Percentiles rank a stretch among this genome's conserved stretches.
Evolutionary conservation across 108 stramenopile species (phyloP).

Genomic region (Cyclotella choctawhatcheeana): DNA sequence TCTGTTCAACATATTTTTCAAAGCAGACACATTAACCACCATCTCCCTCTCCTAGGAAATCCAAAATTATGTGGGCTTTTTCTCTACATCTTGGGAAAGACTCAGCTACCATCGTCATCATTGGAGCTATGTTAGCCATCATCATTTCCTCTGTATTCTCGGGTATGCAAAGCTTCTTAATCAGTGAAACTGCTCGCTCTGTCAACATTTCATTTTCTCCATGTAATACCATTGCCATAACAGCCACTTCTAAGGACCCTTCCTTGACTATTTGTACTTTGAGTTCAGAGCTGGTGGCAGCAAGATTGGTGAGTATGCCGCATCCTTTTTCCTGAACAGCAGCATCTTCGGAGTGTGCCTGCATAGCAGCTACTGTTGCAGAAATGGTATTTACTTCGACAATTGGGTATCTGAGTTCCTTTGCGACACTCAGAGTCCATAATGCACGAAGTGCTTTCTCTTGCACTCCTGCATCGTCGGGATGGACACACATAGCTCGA

Average conservation of each 20-base stretch:
- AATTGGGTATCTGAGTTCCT: constrained; percentile 23
- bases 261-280: constrained; percentile 71
- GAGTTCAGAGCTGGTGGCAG: constrained; percentile 44
- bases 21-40: neutral
- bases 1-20: too few species aligned
- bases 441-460: constrained; percentile 71
- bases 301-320: constrained; percentile 68
- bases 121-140: constrained; percentile 60
- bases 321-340: constrained; percentile 80
- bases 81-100: constrained; percentile 62
- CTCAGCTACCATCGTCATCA: constrained; percentile 53
- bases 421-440: constrained; percentile 55
- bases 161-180: constrained; percentile 55
- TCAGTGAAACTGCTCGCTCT: constrained; percentile 62
- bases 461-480: constrained; percentile 56
- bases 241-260: constrained; percentile 72
- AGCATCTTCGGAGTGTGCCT: constrained; percentile 56
- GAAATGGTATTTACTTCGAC: constrained; percentile 64
- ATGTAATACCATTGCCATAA: constrained; percentile 79
- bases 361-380: constrained; percentile 71
- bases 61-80: constrained; percentile 31
- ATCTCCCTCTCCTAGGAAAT: constrained; percentile 11
- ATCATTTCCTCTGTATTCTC: constrained; percentile 63
- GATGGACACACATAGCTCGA: constrained; percentile 75
- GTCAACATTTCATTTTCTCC: constrained; percentile 58